phyloP scores from a whole-genome alignment of 2,329 filamentous ascomycete species.

The Aspergillus floridensis region DNA sequence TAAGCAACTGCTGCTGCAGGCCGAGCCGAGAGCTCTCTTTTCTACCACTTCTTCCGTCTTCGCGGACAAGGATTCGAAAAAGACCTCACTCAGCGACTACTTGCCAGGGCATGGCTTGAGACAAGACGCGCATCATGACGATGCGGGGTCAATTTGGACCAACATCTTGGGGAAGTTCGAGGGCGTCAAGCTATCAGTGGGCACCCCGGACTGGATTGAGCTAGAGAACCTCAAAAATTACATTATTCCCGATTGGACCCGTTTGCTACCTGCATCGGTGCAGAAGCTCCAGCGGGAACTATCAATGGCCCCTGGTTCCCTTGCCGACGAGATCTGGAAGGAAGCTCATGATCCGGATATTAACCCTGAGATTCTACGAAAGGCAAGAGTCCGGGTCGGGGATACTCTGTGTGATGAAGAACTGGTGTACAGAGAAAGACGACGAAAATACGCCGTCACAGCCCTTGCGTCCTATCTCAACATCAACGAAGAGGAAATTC shows the following conservation, averaged over 20 bases:
- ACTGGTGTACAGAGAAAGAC: constrained; percentile 66
- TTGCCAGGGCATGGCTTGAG: constrained; percentile 8
- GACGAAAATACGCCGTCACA: constrained; percentile 65
- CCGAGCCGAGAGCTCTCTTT: constrained; percentile 24
- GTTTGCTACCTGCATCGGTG: constrained; percentile 69
- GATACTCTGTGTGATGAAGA: constrained; percentile 80
- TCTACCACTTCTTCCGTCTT: constrained; percentile 20
- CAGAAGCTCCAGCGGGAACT: constrained; percentile 83
- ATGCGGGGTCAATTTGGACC: constrained; percentile 43
- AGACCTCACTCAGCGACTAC: background rate
- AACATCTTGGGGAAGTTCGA: constrained; percentile 52
- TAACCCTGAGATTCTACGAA: constrained; percentile 83
- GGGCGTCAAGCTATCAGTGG: constrained; percentile 40
- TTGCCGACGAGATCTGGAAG: constrained; percentile 90
- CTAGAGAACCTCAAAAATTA: constrained; percentile 62
- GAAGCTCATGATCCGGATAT: constrained; percentile 80
- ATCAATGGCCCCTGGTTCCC: constrained; percentile 79
- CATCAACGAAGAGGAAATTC: constrained; percentile 74
- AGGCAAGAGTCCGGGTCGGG: constrained; percentile 79
- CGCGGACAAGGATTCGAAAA: constrained; percentile 14
- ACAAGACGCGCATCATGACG: constrained; percentile 18
- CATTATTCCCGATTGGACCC: constrained; percentile 81
- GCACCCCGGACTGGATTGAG: constrained; percentile 42
- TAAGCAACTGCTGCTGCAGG: constrained; percentile 17
- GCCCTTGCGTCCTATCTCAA: constrained; percentile 81